Evolutionary conservation across 108 stramenopile species (phyloP).

Genomic region (Thalassiosira profunda): DNA sequence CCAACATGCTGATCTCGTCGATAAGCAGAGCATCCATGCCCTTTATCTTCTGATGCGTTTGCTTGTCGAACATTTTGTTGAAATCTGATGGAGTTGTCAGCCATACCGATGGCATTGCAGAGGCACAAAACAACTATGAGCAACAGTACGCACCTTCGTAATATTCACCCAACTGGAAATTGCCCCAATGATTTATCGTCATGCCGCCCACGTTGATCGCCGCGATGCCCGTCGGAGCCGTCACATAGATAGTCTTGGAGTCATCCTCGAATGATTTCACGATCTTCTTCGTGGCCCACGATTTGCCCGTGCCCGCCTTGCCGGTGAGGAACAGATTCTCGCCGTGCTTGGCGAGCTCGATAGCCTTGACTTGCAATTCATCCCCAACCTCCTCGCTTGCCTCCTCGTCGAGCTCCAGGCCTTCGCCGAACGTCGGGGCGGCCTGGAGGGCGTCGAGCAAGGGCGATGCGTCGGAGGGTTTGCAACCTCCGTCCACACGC

Average conservation of each 20-base stretch:
- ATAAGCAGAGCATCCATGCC: conserved; percentile 44
- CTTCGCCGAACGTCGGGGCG: too few relatives aligned
- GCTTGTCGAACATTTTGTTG: conserved; percentile 22
- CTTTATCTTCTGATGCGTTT: conserved; percentile 10
- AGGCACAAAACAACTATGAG: too few relatives aligned
- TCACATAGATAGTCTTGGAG: conserved; percentile 41
- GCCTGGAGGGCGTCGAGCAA: too few relatives aligned
- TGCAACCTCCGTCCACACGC: too few relatives aligned
- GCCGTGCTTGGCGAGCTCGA: conserved; percentile 14
- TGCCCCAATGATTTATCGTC: conserved; percentile 59
- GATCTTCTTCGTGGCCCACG: conserved; percentile 44
- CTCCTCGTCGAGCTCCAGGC: background rate
- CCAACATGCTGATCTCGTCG: conserved; percentile 68
- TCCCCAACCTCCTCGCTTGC: conserved; percentile 21
- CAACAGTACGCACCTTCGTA: too few relatives aligned
- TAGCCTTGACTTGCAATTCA: conserved; percentile 35
- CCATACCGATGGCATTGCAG: too few relatives aligned
- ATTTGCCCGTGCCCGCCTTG: conserved; percentile 54
- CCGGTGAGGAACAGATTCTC: conserved; percentile 48
- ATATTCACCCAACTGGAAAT: conserved; percentile 34
- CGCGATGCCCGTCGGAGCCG: conserved; percentile 71
- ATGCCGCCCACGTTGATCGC: conserved; percentile 52
- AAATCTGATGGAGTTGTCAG: conserved; percentile 16
- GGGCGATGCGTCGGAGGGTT: too few relatives aligned
- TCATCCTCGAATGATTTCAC: background rate